Evolutionary conservation across 768 basidiomycete genomes (phyloP).

Genomic region (Boletales sp.): DNA sequence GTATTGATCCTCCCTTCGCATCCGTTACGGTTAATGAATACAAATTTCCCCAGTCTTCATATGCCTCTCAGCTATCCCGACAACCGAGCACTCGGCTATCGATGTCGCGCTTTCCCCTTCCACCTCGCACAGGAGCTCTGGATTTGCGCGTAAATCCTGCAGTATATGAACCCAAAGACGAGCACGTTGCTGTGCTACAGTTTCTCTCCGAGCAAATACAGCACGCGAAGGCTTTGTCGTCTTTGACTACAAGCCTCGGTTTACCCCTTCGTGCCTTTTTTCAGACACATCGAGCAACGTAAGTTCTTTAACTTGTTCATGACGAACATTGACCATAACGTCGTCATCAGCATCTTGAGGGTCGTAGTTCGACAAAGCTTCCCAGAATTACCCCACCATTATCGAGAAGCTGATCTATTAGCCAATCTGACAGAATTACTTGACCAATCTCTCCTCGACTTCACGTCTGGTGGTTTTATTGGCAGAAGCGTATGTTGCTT

Average conservation of each 20-base stretch:
- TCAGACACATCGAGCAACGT: conserved; percentile 19
- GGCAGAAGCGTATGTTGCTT: conserved; percentile 26
- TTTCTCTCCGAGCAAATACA: conserved; percentile 29
- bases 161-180: conserved; percentile 9
- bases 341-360: conserved; percentile 7
- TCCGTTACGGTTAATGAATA: conserved; percentile 3
- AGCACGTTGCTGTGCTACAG: conserved; percentile 17
- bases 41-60: conserved; percentile 10
- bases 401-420: conserved; percentile 5
- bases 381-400: background rate
- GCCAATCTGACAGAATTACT: conserved; percentile 21
- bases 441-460: conserved; percentile 20
- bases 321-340: background rate
- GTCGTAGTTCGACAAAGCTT: background rate
- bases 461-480: conserved; percentile 23
- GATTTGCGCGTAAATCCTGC: conserved; percentile 3
- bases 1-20: conserved; percentile 1
- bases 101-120: conserved; percentile 8
- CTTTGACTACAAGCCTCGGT: conserved; percentile 18
- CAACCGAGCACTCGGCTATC: conserved; percentile 2
- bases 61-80: conserved; percentile 4
- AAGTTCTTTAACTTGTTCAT: background rate
- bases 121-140: conserved; percentile 1
- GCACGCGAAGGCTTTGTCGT: conserved; percentile 26
- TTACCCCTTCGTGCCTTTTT: conserved; percentile 20